Conservation (phyloP, 2,329 filamentous ascomycete genomes). For the Aspergillus tubingensis region DNA sequence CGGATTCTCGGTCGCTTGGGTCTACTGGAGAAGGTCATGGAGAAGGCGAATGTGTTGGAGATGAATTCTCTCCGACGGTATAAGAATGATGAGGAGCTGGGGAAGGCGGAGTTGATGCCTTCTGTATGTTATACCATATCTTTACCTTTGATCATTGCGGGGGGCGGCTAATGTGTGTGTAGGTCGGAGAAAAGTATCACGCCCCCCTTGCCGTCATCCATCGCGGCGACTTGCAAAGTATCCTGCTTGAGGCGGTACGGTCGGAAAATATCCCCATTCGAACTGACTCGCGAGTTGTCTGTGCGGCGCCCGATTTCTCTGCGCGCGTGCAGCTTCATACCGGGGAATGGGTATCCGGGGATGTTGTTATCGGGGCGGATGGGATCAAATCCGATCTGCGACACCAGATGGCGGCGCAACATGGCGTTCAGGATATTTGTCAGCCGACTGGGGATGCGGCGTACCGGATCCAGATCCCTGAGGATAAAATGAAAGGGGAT, state of each 20-base stretch:
- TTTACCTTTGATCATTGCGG: not conserved
- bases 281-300: not conserved
- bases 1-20: not conserved
- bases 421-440: not conserved
- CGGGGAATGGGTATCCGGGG: not conserved
- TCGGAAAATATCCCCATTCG: not conserved
- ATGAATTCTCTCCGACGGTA: not conserved
- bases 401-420: conserved; percentile 5
- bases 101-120: not conserved
- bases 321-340: not conserved
- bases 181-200: not conserved
- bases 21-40: not conserved
- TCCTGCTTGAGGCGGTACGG: not conserved
- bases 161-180: not conserved
- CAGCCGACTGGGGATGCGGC: conserved; percentile 1
- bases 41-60: not conserved
- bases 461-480: not conserved
- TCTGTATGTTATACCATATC: not conserved
- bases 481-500: not conserved
- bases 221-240: not conserved
- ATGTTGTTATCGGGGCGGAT: not conserved
- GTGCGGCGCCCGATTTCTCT: not conserved
- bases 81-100: not conserved
- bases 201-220: not conserved
- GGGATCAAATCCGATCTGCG: conserved; percentile 2